A percentile compares a stretch with the other conserved stretches of the same genome.
phyloP scores from a whole-genome alignment of 768 basidiomycete genomes.

The Russula vinacea region DNA sequence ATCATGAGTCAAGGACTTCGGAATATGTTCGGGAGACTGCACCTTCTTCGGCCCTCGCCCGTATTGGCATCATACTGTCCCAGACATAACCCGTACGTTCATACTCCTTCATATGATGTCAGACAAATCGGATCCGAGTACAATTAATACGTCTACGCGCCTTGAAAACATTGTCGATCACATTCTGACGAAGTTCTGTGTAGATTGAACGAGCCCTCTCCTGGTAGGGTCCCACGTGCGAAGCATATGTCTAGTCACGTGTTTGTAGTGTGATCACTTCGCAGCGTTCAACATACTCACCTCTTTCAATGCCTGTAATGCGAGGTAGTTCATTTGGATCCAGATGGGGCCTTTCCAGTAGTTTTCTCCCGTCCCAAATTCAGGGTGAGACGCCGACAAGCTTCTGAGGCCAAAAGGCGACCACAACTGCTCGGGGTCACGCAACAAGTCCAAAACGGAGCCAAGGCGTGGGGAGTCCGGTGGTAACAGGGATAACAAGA shows the following conservation, averaged over 20 bases:
- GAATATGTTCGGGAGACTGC: conserved; percentile 28
- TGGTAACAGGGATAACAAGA: conserved; percentile 78
- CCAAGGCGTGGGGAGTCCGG: conserved; percentile 76
- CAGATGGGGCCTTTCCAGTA: conserved; percentile 98
- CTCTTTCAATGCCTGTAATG: conserved; percentile 73
- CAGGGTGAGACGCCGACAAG: conserved; percentile 80
- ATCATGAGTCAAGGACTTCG: conserved; percentile 10
- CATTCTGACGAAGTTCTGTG: conserved; percentile 69
- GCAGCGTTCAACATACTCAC: conserved; percentile 39
- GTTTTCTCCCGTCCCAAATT: conserved; percentile 90
- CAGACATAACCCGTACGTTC: conserved; percentile 91
- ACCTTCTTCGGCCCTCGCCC: conserved; percentile 86
- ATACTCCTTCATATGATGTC: conserved; percentile 61
- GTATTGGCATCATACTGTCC: conserved; percentile 88
- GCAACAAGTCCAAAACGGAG: conserved; percentile 74
- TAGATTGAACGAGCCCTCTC: conserved; percentile 75
- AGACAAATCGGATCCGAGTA: background rate
- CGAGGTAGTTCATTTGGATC: conserved; percentile 97
- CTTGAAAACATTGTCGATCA: conserved; percentile 80
- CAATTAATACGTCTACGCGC: conserved; percentile 36
- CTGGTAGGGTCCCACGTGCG: conserved; percentile 77
- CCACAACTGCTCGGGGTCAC: conserved; percentile 85
- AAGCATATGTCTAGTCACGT: conserved; percentile 65
- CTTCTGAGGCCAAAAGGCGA: conserved; percentile 87
- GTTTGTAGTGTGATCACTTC: background rate